Base-by-base conservation (phyloP, 768 basidiomycete species). In the Kwoniella bestiolae region DNA sequence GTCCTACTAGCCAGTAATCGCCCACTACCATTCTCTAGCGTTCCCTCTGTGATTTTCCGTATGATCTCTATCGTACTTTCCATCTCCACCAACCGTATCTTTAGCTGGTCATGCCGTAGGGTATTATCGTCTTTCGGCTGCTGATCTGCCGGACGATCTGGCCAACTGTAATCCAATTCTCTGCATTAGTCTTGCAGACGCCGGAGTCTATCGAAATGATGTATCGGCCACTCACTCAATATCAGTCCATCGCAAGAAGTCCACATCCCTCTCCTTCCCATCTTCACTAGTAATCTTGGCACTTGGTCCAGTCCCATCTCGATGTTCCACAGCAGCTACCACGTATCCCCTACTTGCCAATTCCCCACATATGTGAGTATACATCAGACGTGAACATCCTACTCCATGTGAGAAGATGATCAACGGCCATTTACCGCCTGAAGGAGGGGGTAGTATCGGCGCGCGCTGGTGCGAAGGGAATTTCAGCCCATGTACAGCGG, bases 361-460 rank as follows among this genome's bases (percentile, higher is more conserved):
- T 41, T 86, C 84, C 3, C 85, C 83, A 73, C 91, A 91, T 49
- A 89, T 74, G 75, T 90, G 89, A 67, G 57, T 89, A 71, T 91
- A 91, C 1, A 86, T 85, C 0, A 87, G 89, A 31, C 87, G 83
- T 53, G 84, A 86, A 6, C 90, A 90, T 29, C 86, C 87, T 29
- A 92, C 85, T n/a, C 91, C 91, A 82, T 92, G 91, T 11, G 88
- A 90, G 78, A 91, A 91, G 34, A 92, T 84, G 32, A 91, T 86
- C 41, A 92, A 83, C 0, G 90, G 90, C 66, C 66, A 67, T 57
- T 57, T 62, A 5, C 29, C 56, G 18, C n/a, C 29, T 25, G 58
- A 45, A 21, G 52, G 65, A 31, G 61, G 46, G 8, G 60, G 9
- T 23, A 62, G 56, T n/a, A 61, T 55, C 5, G 60, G 52, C 6